Conservation (phyloP, 768 basidiomycete species). For the Amanita polypyramis region DNA sequence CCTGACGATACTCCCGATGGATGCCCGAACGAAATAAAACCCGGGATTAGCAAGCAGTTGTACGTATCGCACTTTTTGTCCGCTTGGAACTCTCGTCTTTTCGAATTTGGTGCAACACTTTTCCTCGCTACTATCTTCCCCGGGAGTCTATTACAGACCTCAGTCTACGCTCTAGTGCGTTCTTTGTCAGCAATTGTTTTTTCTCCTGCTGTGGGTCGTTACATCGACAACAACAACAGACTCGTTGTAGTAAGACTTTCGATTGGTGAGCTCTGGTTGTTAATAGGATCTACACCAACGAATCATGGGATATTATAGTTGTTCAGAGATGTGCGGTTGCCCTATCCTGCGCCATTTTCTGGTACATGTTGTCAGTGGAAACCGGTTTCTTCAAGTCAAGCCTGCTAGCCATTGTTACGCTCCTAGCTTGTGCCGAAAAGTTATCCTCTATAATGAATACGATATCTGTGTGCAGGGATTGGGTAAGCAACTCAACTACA, state of each 20-base stretch:
- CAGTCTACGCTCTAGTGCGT: constrained; percentile 17
- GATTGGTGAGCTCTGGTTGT: constrained; percentile 11
- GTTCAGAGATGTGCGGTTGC: constrained; percentile 14
- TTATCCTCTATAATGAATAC: constrained; percentile 17
- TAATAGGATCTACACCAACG: background rate
- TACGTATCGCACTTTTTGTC: constrained; percentile 20
- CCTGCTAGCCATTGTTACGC: constrained; percentile 7
- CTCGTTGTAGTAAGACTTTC: constrained; percentile 16
- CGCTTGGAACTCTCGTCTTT: constrained; percentile 20
- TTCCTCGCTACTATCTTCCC: constrained; percentile 16
- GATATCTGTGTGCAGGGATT: constrained; percentile 19
- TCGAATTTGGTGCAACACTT: constrained; percentile 20
- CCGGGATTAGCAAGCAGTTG: constrained; percentile 7
- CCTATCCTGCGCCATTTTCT: constrained; percentile 15
- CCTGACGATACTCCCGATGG: background rate
- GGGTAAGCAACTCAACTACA: constrained; percentile 12
- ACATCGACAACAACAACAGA: constrained; percentile 14
- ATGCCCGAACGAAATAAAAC: background rate
- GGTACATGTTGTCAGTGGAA: constrained; percentile 7
- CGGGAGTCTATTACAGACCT: constrained; percentile 17
- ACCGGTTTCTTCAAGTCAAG: background rate
- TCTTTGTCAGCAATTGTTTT: constrained; percentile 14
- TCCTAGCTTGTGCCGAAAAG: constrained; percentile 17
- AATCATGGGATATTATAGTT: constrained; percentile 5
- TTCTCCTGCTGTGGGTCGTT: constrained; percentile 14